Base-by-base conservation (phyloP, 2,329 filamentous ascomycete species). In the Aquanectria penicillioides region DNA sequence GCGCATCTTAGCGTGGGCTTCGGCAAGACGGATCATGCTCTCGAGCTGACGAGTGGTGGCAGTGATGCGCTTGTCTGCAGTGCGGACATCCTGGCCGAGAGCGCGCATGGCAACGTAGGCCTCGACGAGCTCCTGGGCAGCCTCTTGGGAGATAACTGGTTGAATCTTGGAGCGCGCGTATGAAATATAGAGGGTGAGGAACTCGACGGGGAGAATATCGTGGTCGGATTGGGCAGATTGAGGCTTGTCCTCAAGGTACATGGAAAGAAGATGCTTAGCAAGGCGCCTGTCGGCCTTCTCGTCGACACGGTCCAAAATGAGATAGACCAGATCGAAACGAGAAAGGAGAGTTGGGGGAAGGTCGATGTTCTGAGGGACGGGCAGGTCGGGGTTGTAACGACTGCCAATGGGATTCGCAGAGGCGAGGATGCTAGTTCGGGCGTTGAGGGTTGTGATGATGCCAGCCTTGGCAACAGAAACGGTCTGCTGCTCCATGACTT, bases 1-100 rank as follows among this genome's bases (percentile, higher is more conserved):
- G 4, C 95, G 91, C 96, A 99, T 99, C 77, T 97, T 97, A 46
- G 95, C 96, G 77, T 99, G 96, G 0, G 94, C 95, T 80, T 99
- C 95, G 2, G 94, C 81, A 3, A 99, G 89, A 61, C 95, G 94
- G 73, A 99, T 98, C 96, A 99, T 99, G 40, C 91, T 95, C 79
- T 99, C 96, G 6, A 99, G 84, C 78, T 99, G 95, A 73, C 95
- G 88, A 1, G 96, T 99, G 3, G 95, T 99, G 34, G 95, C 95
- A 0, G 95, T 99, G 79, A 99, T 99, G 66, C 95, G 92, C 76
- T 96, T 94, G 77, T 99, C 96, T 3, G 92, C 87, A 3, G 93
- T 86, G 44, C 94, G 92, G 29, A 94, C 89, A 69, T 94, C 91
- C 67, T 93, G 90, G 41, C 95, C 95, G 0, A 99, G 88, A 71